Conservation (phyloP, 352 stramenopile species). For the Globisporangium lucens region DNA sequence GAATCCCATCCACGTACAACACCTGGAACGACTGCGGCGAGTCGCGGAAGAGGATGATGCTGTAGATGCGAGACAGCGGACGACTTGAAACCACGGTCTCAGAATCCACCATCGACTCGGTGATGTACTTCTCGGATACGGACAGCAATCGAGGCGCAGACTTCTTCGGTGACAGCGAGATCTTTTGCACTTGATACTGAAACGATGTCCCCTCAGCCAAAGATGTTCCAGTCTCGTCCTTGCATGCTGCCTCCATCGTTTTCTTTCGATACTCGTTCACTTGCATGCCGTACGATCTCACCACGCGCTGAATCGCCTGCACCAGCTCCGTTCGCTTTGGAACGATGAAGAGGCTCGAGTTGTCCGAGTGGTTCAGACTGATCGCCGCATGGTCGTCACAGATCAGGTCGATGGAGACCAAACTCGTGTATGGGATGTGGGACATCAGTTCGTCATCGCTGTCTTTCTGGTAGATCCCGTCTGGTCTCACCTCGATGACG, state of each 20-base stretch:
- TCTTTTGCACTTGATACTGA: slow-evolving; percentile 66
- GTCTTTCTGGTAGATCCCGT: slow-evolving; percentile 77
- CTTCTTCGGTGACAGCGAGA: slow-evolving; percentile 42
- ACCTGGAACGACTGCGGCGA: slow-evolving; percentile 67
- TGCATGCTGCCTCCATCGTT: slow-evolving; percentile 56
- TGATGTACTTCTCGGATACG: slow-evolving; percentile 72
- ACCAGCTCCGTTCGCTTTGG: slow-evolving; percentile 62
- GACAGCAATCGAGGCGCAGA: slow-evolving; percentile 41
- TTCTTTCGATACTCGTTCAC: slow-evolving; percentile 87
- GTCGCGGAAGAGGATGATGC: slow-evolving; percentile 61
- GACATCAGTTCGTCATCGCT: slow-evolving; percentile 73
- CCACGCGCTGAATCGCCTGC: slow-evolving; percentile 63
- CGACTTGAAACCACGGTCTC: slow-evolving; percentile 64
- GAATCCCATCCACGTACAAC: slow-evolving; percentile 70
- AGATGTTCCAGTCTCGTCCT: slow-evolving; percentile 35
- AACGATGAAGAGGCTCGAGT: slow-evolving; percentile 78
- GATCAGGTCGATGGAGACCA: slow-evolving; percentile 83
- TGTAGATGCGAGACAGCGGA: slow-evolving; percentile 67
- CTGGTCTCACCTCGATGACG: slow-evolving; percentile 62
- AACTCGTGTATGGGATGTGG: slow-evolving; percentile 77
- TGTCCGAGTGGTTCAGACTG: slow-evolving; percentile 74
- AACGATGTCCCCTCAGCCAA: slow-evolving; percentile 44
- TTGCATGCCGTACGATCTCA: slow-evolving; percentile 74
- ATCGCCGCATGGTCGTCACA: slow-evolving; percentile 72
- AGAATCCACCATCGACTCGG: slow-evolving; percentile 48